Evolutionary conservation across 345 rosid genomes (phyloP), one percentile per base, ranked within the genome.

Genomic region (Alliaria petiolata): DNA sequence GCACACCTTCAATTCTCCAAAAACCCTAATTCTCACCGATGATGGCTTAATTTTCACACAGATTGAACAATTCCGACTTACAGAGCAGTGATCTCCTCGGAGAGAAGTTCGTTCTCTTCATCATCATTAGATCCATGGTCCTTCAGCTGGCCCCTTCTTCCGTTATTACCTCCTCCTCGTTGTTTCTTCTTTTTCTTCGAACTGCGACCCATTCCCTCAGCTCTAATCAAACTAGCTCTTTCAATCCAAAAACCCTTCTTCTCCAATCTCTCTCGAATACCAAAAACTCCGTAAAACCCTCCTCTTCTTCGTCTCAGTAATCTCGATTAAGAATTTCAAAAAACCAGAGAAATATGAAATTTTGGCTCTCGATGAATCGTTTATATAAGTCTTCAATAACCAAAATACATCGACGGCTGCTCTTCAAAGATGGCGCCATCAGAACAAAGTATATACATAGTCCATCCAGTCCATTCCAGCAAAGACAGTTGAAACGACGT

Each of bases 1-100:
- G 31, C 31, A 28, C 31, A 28, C 5, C 31, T 28, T 28, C 35
- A 43, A 43, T 43, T 43, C 20, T 56, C 50, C 31, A 36, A 35
- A 57, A 71, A 30, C 68, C 62, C 44, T 17, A 17, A 62, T 42
- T 39, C 31, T 30, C 58, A 72, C 51, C 25, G 25, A 22, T 22
- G 25, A 22, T 22, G 25, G 25, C 25, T 22, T 22, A 66, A 47
- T 10, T 31, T 47, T 22, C 35, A 44, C 3, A 33, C 34, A 59
- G 36, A 20, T 0, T 10, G 6, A 25, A 12, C 2, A 42, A 31
- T 28, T 12, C 4, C n/a, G 39, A 76, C 86, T 82, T 84, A 93
- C 98, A 93, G 82, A 81, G 95, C 98, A 53, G 98, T 93, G 81
- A 91, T 89, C 71, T 93, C 98, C 52, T 93, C 97, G 10, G 91